phyloP scores from a whole-genome alignment of 2,329 filamentous ascomycete species.

The Chrysoporthe deuterocubensis region DNA sequence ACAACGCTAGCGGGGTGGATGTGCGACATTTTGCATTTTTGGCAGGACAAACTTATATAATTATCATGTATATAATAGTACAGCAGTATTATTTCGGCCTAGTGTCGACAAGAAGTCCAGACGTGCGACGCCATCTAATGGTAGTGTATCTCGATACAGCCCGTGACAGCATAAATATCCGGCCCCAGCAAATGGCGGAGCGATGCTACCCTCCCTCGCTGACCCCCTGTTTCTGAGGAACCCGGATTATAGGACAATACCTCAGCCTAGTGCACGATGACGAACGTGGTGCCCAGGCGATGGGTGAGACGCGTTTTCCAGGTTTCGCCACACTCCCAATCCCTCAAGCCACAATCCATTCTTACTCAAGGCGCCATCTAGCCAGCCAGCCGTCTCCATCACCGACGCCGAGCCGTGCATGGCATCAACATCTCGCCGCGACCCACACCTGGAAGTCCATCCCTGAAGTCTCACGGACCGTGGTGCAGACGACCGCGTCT shows the following conservation, averaged over 20 bases:
- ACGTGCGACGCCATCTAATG: too few species aligned
- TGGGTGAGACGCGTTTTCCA: not conserved
- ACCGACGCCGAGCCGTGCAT: not conserved
- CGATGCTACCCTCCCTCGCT: constrained; percentile 17
- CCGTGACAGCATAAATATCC: not conserved
- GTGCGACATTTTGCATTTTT: not conserved
- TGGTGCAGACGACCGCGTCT: not conserved
- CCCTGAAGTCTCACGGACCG: not conserved
- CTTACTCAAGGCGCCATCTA: too few species aligned
- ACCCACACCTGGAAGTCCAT: constrained; percentile 6
- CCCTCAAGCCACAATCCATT: constrained; percentile 22
- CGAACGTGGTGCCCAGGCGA: not conserved
- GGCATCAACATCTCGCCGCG: constrained; percentile 7
- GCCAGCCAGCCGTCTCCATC: not conserved
- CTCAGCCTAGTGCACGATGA: constrained; percentile 28
- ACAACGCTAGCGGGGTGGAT: not conserved
- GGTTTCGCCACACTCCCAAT: constrained; percentile 25
- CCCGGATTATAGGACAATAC: not conserved
- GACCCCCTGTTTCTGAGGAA: constrained; percentile 1
- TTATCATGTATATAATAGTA: too few species aligned
- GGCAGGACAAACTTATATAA: too few species aligned
- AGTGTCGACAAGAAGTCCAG: too few species aligned
- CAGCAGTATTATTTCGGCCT: too few species aligned
- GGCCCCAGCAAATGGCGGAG: constrained; percentile 14
- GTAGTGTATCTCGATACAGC: not conserved